These are phyloP conservation scores for Penicillium roqueforti DNA, from an alignment of 495 filamentous ascomycete genomes.

Conservation along the genomic window DNA sequence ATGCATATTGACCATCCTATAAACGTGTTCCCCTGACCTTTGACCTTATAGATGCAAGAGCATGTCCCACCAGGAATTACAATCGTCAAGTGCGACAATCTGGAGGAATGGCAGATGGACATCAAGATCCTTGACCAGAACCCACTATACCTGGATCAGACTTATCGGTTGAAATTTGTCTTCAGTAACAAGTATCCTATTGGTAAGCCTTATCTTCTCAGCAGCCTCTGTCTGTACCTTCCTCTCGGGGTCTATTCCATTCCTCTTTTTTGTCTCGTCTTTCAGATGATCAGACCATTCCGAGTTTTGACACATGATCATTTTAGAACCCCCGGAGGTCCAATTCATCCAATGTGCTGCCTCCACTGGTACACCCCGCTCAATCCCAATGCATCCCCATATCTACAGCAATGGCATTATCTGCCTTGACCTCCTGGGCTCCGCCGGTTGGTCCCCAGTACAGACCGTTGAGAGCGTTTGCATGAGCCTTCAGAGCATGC, in stretches of 20 bases:
- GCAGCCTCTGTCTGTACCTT: not conserved
- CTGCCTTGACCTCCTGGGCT: constrained; percentile 88
- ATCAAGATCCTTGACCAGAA: constrained; percentile 88
- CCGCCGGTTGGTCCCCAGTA: constrained; percentile 88
- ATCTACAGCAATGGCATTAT: constrained; percentile 98
- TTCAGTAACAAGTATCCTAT: constrained; percentile 87
- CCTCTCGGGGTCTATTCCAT: not conserved
- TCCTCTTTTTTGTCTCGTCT: not conserved
- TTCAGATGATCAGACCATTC: not conserved
- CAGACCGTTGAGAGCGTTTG: constrained; percentile 96
- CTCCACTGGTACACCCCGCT: constrained; percentile 47
- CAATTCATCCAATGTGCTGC: constrained; percentile 62
- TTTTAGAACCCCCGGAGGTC: constrained; percentile 83
- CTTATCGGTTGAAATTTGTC: constrained; percentile 79
- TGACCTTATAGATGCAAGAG: constrained; percentile 39
- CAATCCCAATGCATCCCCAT: constrained; percentile 94
- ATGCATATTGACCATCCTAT: not conserved
- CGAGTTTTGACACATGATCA: not conserved
- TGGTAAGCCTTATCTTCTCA: constrained; percentile 48
- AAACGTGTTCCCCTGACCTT: not conserved
- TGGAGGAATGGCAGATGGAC: constrained; percentile 91
- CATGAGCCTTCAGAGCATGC: constrained; percentile 97
- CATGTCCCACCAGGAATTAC: constrained; percentile 64
- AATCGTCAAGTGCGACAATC: constrained; percentile 72
- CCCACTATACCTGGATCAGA: constrained; percentile 78